Evolutionary conservation across 306 rosid genomes (phyloP), one percentile per base, ranked within the genome.

Genomic region (Prunus armeniaca): DNA sequence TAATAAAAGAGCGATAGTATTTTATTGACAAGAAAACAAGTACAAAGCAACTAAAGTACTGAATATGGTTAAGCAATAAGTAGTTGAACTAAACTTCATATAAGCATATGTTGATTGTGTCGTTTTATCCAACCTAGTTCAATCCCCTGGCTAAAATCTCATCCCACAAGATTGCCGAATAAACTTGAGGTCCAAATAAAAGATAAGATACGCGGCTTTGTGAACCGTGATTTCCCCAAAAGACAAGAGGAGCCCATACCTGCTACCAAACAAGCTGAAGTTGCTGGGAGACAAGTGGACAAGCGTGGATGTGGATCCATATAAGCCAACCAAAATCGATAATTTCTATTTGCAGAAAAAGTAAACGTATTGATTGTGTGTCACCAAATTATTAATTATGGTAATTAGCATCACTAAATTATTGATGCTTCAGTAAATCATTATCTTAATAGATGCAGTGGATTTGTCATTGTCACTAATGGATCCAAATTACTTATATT

Each of bases 221-320:
- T 71, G 75, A 27, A n/a, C 15, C 34, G 61, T 32, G 75, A 54
- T 71, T 71, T 54, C 50, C 74, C 30, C 63, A 51, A 30, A 64
- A 63, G 6, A 3, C 75, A 54, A 52, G 19, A 9, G 63, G 49
- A 15, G 3, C 57, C n/a, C 52, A 50, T 69, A 17, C 62, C 2
- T 9, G 34, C 28, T 15, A 43, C 3, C 12, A 38, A 18, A 74
- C n/a, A 28, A 24, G 47, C 49, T 6, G 47, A 27, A 60, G 15
- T 22, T 11, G 58, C 19, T 28, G 30, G 57, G 57, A 45, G 24
- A 61, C 61, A 47, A 46, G 77, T 25, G 41, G 22, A 9, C 57
- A 22, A 24, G 41, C 25, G 19, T 12, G 46, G 45, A 18, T 69
- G 38, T 12, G 46, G 45, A 18, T 69, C 25, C 2, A 28, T 51